These are phyloP conservation scores for Trichoderma erinaceum DNA, from an alignment of 495 filamentous ascomycete genomes.

Conservation along the genomic window DNA sequence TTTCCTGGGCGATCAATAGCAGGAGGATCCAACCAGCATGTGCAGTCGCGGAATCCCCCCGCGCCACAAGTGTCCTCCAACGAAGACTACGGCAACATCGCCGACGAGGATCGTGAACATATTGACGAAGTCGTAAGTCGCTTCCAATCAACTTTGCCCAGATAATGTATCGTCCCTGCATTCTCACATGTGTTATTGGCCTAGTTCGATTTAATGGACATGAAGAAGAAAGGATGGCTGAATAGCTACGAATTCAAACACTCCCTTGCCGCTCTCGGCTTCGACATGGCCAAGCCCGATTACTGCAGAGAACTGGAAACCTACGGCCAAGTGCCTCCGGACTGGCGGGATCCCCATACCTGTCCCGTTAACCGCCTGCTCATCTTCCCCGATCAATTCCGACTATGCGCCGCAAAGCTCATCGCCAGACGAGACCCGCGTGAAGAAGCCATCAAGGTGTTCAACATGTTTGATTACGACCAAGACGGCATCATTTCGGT, in stretches of 20 bases:
- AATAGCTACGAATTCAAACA: conserved; percentile 95
- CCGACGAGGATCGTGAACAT: conserved; percentile 82
- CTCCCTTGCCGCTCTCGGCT: conserved; percentile 85
- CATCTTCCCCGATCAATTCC: conserved; percentile 41
- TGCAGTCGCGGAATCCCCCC: conserved; percentile 19
- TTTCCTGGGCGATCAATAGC: conserved; percentile 18
- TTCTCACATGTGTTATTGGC: conserved; percentile 17
- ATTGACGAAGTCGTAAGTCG: conserved; percentile 79
- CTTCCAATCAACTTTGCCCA: neutral
- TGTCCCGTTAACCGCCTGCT: conserved; percentile 14
- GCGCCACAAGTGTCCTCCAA: conserved; percentile 28
- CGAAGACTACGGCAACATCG: conserved; percentile 39
- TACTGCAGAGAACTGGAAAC: conserved; percentile 68
- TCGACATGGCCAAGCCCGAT: conserved; percentile 78
- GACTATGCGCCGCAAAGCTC: conserved; percentile 64
- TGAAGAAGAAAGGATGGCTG: conserved; percentile 81
- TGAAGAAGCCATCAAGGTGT: conserved; percentile 81
- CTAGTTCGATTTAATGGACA: conserved; percentile 86
- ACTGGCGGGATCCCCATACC: conserved; percentile 36
- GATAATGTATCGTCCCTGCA: conserved; percentile 8
- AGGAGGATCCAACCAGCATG: conserved; percentile 32
- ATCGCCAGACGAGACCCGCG: conserved; percentile 71
- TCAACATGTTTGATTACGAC: conserved; percentile 67
- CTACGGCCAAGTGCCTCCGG: conserved; percentile 53
- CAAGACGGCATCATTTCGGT: conserved; percentile 70